Base-by-base conservation (phyloP, 2,329 filamentous ascomycete genomes). In the Claviceps capensis region DNA sequence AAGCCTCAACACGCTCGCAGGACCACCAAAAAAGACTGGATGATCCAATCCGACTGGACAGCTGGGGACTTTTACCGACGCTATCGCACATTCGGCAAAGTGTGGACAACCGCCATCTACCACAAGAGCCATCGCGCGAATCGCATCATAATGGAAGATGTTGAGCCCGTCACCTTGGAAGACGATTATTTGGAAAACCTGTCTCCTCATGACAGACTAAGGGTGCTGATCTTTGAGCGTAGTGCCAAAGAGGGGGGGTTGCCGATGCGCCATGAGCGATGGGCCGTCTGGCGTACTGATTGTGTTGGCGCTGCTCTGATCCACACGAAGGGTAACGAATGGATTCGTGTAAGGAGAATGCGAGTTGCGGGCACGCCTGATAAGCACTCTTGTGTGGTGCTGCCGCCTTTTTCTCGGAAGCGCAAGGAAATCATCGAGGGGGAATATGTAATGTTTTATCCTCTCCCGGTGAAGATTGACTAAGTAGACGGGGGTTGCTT, bases 1-100 rank as follows among this genome's bases (percentile, higher is more conserved):
- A 42, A 46, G 13, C 58, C 65, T 2, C 52, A 51, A 26, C 77
- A 84, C 60, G 91, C 91, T 1, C 78, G 80, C 1, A 95, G 95
- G 63, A 79, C 95, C 54, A 78, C 68, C 1, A 77, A 83, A 52
- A 67, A 73, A 5, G 81, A 91, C 59, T 69, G 72, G 2, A 76
- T 80, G 53, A 67, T 95, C 7, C 68, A 82, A 75, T 45, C 44
- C 0, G 46, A 57, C 3, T 80, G 79, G 73, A 69, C 69, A 0
- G 68, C 73, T n/a, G 66, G 71, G 3, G 73, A 79, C 1, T 74
- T 90, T 16, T 62, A 69, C 5, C 71, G 76, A 5, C 73, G 78
- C 5, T 69, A 78, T 49, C 73, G 76, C 8, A 81, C 83, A 0
- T 69, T 91, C 14, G 82, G 82, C 0, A 70, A 79, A 4, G 64